phyloP scores from a whole-genome alignment of 139 green algal species.

The Mesotaenium endlicherianum region DNA sequence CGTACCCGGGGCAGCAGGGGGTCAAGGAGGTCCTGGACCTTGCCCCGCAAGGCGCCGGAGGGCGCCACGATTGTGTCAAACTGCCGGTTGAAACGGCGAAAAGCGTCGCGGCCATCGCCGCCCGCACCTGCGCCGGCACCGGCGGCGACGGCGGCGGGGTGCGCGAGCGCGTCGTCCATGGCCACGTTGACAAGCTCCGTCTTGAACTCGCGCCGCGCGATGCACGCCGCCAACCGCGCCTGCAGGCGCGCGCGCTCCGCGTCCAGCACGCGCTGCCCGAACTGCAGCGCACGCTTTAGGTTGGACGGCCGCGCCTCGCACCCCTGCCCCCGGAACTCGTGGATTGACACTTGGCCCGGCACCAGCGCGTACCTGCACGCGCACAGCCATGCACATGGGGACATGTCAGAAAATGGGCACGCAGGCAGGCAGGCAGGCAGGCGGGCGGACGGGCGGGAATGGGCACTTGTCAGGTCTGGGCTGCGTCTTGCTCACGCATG shows the following conservation, averaged over 20 bases:
- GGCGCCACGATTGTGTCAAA: too few species aligned
- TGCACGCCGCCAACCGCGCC: neutral
- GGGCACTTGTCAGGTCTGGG: neutral
- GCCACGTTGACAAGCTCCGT: neutral
- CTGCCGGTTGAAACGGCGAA: too few species aligned
- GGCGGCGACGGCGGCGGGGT: too few species aligned
- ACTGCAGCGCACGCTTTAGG: neutral
- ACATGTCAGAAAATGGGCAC: too few species aligned
- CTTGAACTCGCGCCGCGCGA: neutral
- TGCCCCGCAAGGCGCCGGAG: too few species aligned
- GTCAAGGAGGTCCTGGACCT: neutral
- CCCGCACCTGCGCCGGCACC: too few species aligned
- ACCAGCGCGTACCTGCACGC: constrained; percentile 4
- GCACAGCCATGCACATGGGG: too few species aligned
- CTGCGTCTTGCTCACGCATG: neutral
- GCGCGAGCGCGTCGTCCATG: neutral
- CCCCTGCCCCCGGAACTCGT: neutral
- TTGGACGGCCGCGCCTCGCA: neutral
- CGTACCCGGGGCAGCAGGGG: neutral
- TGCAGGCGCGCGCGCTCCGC: neutral
- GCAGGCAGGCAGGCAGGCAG: neutral
- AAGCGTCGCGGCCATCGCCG: too few species aligned
- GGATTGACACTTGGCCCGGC: neutral
- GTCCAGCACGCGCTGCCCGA: neutral
- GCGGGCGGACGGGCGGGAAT: neutral